Evolutionary conservation across 2,329 filamentous ascomycete genomes (phyloP).

Genomic region (Verruconis gallopava): DNA sequence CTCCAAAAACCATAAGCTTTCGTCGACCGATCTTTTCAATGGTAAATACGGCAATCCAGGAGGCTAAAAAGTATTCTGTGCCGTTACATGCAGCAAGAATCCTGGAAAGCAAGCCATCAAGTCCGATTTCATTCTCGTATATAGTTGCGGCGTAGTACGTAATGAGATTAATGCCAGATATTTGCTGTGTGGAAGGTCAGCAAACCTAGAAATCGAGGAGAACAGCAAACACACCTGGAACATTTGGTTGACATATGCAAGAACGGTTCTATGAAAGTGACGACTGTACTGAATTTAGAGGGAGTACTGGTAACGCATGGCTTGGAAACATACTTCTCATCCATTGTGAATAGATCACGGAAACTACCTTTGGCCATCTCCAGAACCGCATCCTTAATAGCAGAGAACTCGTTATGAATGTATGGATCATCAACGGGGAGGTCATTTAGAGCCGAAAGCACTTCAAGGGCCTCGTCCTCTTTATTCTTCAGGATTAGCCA

Average conservation of each 20-base stretch:
- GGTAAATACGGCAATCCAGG: constrained; percentile 25
- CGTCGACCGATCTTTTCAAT: constrained; percentile 24
- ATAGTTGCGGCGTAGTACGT: constrained; percentile 17
- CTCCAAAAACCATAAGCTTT: constrained; percentile 21
- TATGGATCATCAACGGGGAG: constrained; percentile 22
- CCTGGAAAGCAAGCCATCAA: constrained; percentile 25
- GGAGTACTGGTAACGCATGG: constrained; percentile 34
- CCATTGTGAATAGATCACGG: constrained; percentile 21
- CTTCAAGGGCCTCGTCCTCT: constrained; percentile 32
- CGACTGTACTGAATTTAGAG: constrained; percentile 2
- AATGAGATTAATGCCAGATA: constrained; percentile 12
- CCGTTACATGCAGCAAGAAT: constrained; percentile 30
- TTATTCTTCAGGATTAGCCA: constrained; percentile 42
- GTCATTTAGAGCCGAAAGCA: constrained; percentile 23
- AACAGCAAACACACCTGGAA: constrained; percentile 15
- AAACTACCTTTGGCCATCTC: constrained; percentile 21
- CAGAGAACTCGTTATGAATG: constrained; percentile 17
- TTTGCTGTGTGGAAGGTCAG: background rate
- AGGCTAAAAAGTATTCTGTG: constrained; percentile 27
- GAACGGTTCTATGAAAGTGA: constrained; percentile 4
- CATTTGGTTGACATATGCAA: too few relatives aligned
- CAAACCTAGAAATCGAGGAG: background rate
- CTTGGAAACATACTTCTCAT: too few relatives aligned
- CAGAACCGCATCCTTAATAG: constrained; percentile 27
- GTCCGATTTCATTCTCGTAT: constrained; percentile 33